Evolutionary conservation across 2,329 filamentous ascomycete species (phyloP), one percentile per base, ranked within the genome.

Genomic region (Exophiala alcalophila): DNA sequence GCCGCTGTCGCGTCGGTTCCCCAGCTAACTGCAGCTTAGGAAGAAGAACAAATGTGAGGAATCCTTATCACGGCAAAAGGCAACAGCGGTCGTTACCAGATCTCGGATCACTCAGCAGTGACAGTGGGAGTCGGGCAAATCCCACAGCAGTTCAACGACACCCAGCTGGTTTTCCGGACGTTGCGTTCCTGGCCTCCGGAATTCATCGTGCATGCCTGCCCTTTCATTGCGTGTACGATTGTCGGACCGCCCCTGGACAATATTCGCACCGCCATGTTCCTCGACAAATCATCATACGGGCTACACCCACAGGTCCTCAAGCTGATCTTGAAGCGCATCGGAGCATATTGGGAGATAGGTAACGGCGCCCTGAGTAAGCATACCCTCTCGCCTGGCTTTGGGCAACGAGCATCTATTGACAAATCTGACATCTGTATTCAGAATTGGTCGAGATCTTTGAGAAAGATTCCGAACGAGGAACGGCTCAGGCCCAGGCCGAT

Each of bases 151-250:
- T n/a, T n/a, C 21, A 35, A 25, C n/a, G 36, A 40, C 28, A 32
- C 38, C 1, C 29, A 40, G 8, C 38, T 40, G 11, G 38, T 40
- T 14, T 40, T 40, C 38, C 27, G 38, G n/a, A 29, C 38, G n/a
- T 32, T 40, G 38, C 27, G 33, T 12, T 27, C 38, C 18, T 40
- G 38, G 38, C 18, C 38, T 4, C 38, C 38, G 9, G 38, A 40
- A n/a, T 40, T 23, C 21, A 32, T 40, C 10, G 24, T 26, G n/a
- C 24, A 40, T 14, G 26, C 38, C 9, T 40, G 38, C 20, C 38
- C 38, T 2, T 40, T 40, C 10, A 27, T 33, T 9, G 19, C 29
- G n/a, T 40, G 38, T 18, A 40, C 38, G 18, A 40, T 40, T 8
- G 18, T 40, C 29, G 38, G 38, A 3, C 38, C 38, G 10, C 14